These are phyloP conservation scores for Cyclostephanos invisitatus DNA, from an alignment of 108 stramenopile genomes.

Conservation along the genomic window DNA sequence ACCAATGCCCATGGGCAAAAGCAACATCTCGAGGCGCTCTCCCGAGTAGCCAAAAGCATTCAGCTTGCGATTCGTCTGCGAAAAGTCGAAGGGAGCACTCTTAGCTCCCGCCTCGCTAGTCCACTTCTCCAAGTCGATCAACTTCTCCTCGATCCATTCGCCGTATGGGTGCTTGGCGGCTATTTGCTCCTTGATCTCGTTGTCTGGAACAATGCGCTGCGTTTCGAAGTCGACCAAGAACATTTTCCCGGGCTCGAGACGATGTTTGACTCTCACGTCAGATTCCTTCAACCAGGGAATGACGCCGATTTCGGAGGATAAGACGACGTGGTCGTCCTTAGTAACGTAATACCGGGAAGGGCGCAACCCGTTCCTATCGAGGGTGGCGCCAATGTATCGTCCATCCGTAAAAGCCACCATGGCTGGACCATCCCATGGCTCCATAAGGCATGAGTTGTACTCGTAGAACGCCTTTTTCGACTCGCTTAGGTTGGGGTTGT, in stretches of 20 bases:
- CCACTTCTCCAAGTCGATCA: slow-evolving; percentile 85
- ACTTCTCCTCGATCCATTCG: slow-evolving; percentile 85
- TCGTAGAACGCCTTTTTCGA: slow-evolving; percentile 96
- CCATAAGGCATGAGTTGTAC: slow-evolving; percentile 97
- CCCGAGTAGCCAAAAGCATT: slow-evolving; percentile 93
- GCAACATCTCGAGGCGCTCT: slow-evolving; percentile 93
- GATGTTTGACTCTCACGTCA: slow-evolving; percentile 91
- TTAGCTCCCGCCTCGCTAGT: slow-evolving; percentile 38
- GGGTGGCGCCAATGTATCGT: slow-evolving; percentile 90
- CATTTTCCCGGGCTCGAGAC: slow-evolving; percentile 98
- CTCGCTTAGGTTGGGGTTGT: slow-evolving; percentile 88
- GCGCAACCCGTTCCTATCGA: slow-evolving; percentile 95
- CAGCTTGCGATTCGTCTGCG: slow-evolving; percentile 77
- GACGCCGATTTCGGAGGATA: slow-evolving; percentile 96
- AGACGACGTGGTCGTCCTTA: slow-evolving; percentile 92
- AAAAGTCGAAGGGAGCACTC: slow-evolving; percentile 69
- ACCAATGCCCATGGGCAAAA: slow-evolving; percentile 91
- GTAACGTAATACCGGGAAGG: slow-evolving; percentile 96
- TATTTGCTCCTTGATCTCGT: slow-evolving; percentile 95
- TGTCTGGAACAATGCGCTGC: slow-evolving; percentile 91
- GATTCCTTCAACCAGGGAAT: slow-evolving; percentile 81
- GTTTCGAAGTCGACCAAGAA: slow-evolving; percentile 96
- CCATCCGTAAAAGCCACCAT: slow-evolving; percentile 99
- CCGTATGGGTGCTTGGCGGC: slow-evolving; percentile 85
- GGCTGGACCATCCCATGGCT: slow-evolving; percentile 99